phyloP scores from a whole-genome alignment of 805 yeast genomes.

The Clavispora fructus region DNA sequence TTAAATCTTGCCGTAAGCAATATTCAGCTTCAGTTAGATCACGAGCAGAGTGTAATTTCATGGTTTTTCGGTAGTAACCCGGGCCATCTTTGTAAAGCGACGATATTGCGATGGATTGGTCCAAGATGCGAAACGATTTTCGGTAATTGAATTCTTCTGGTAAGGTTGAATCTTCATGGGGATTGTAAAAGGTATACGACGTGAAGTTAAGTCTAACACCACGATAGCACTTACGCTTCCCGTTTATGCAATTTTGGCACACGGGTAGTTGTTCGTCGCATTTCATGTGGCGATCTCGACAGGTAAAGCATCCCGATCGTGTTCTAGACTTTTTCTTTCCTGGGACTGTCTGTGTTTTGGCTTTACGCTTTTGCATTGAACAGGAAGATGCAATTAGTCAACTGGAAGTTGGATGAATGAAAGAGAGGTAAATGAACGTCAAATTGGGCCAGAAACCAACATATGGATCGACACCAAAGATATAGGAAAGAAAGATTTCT shows the following conservation, averaged over 20 bases:
- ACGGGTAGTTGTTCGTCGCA: slow-evolving; percentile 63
- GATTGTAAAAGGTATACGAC: slow-evolving; percentile 35
- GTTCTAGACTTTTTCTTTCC: slow-evolving; percentile 31
- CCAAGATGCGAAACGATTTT: slow-evolving; percentile 22
- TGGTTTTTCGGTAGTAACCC: slow-evolving; percentile 25
- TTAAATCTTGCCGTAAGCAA: not conserved
- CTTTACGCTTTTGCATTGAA: not conserved
- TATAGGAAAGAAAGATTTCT: not conserved
- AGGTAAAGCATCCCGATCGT: slow-evolving; percentile 53
- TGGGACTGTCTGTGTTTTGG: not conserved
- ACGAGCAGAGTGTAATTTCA: slow-evolving; percentile 24
- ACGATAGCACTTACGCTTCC: slow-evolving; percentile 43
- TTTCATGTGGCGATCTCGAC: slow-evolving; percentile 62
- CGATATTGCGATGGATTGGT: slow-evolving; percentile 41
- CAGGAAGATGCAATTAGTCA: not conserved
- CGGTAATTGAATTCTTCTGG: not conserved
- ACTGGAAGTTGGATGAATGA: not conserved
- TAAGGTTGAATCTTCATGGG: slow-evolving; percentile 11
- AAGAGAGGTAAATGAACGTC: not conserved
- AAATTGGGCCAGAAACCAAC: not conserved
- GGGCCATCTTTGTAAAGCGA: slow-evolving; percentile 33
- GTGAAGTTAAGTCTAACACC: slow-evolving; percentile 44
- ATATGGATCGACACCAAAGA: not conserved
- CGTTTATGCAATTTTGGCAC: slow-evolving; percentile 51
- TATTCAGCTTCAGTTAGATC: slow-evolving; percentile 31